Evolutionary conservation across 306 rosid genomes (phyloP), one percentile per base, ranked within the genome.

Genomic region (Dryas octopetala): DNA sequence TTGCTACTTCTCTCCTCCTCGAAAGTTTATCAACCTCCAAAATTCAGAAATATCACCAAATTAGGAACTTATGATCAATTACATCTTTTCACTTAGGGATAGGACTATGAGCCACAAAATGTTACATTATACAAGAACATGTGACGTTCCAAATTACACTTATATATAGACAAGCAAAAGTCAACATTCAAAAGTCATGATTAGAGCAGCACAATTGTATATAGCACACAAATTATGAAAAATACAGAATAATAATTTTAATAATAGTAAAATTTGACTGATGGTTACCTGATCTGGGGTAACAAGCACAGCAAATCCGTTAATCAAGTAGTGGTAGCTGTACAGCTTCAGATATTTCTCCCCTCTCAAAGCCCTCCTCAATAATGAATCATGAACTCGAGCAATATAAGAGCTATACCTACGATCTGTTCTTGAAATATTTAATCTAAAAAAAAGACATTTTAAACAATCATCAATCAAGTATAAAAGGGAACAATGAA

Each of bases 271-370:
- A 40, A 52, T n/a, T 74, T 63, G 54, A 62, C 60, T 46, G 41
- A 55, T 66, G 60, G 23, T 64, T 90, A 95, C 99, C 98, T 96
- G 99, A 16, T 88, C 83, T 45, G 84, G 89, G 43, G 98, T 89
- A 72, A 90, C 91, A 62, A 92, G 84, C 82, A 92, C 97, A 14
- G 99, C 84, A 41, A 96, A 96, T 78, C 99, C 99, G 73, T 92
- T 92, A 74, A 96, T 90, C 81, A 92, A 84, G 88, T 89, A 96
- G 78, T 89, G 98, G 86, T 96, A 96, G 85, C 99, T 96, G 78
- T 96, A 96, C 74, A 96, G 84, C 82, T 96, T 96, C 85, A 96
- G 79, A 90, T 96, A 96, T 69, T 86, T 91, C 88, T 89, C 91
- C 84, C 99, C 99, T 68, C 78, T 89, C 75, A 96, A 86, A 58